Evolutionary conservation across 164 flowering plant species (phyloP), one percentile per base, ranked within the genome.

Genomic region (Aristolochia fimbriata): DNA sequence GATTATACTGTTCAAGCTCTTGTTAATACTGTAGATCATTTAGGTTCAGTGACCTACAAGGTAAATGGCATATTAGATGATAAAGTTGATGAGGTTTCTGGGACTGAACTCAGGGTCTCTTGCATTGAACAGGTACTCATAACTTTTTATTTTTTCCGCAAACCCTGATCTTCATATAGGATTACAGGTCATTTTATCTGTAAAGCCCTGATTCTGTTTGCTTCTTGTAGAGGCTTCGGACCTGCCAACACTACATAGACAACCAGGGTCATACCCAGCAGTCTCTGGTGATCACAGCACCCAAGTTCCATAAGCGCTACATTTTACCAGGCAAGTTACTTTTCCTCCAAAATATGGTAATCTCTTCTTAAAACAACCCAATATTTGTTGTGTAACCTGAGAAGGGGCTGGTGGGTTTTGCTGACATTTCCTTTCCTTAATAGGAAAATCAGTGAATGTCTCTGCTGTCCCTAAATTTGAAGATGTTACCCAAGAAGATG

Each of bases 11-110:
- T 88, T 59, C 91, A 83, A 77, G 96, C 96, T 63, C 76, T 93
- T 57, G 87, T 93, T 54, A 87, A 87, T 66, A 90, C 99, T 0
- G 88, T 87, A 56, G 99, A 93, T 70, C 97, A 93, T 72, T 77
- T 93, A 78, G 99, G 96, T 57, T 83, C 96, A 19, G 87, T 83
- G 59, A 76, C 91, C 7, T 82, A 74, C 57, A 86, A 82, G 60
- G 96, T 90, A 49, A 90, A 78, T 62, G 84, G 76, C 65, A 69
- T 90, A 27, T 58, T 93, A 48, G 85, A 88, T 68, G 96, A 82
- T 66, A 90, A 90, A 70, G 88, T 77, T 61, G 88, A 77, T 65
- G 94, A 93, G 71, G 86, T 88, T 63, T 73, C 83, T 8, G 80
- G 73, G 59, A 70, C 94, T 7, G 88, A 88, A 66, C 74, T 81